Percentiles rank a stretch among this genome's conserved stretches.
Evolutionary conservation across 495 filamentous ascomycete species (phyloP).

Genomic region (Tricharina praecox): DNA sequence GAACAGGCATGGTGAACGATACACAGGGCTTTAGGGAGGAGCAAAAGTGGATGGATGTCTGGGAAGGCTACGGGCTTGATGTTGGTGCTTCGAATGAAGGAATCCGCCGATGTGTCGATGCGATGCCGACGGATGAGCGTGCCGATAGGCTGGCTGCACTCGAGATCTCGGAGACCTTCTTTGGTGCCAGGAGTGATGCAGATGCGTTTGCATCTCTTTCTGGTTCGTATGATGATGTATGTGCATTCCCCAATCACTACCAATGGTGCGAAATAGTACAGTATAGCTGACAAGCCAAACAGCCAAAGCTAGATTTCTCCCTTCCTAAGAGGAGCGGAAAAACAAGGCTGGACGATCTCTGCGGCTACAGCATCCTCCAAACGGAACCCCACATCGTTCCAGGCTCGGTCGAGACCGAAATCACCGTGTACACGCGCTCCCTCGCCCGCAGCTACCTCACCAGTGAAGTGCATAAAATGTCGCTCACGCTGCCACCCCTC

Average conservation of each 20-base stretch:
- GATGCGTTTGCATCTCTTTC: slow-evolving; percentile 35
- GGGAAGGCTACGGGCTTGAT: slow-evolving; percentile 42
- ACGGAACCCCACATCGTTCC: slow-evolving; percentile 12
- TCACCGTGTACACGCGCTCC: slow-evolving; percentile 23
- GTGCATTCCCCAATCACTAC: too few relatives aligned
- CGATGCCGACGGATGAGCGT: background rate
- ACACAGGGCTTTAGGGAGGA: slow-evolving; percentile 30
- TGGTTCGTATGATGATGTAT: too few relatives aligned
- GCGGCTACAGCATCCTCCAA: slow-evolving; percentile 23
- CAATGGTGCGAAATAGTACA: too few relatives aligned
- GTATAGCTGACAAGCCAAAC: too few relatives aligned
- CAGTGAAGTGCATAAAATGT: slow-evolving; percentile 9
- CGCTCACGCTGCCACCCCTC: background rate
- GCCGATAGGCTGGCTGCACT: slow-evolving; percentile 9
- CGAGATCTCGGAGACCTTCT: slow-evolving; percentile 24
- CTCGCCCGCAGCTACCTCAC: slow-evolving; percentile 22
- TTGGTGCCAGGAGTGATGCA: slow-evolving; percentile 34
- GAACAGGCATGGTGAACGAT: slow-evolving; percentile 58
- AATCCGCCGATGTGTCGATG: slow-evolving; percentile 13
- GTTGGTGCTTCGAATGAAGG: slow-evolving; percentile 25
- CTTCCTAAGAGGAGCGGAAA: slow-evolving; percentile 43
- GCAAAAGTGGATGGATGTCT: slow-evolving; percentile 37
- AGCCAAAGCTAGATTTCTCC: slow-evolving; percentile 27
- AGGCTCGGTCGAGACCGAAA: slow-evolving; percentile 17
- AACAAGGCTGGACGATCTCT: background rate